These are phyloP conservation scores for Haplosporangium sp. DNA, from an alignment of 371 early-diverging fungal species.

Conservation along the genomic window DNA sequence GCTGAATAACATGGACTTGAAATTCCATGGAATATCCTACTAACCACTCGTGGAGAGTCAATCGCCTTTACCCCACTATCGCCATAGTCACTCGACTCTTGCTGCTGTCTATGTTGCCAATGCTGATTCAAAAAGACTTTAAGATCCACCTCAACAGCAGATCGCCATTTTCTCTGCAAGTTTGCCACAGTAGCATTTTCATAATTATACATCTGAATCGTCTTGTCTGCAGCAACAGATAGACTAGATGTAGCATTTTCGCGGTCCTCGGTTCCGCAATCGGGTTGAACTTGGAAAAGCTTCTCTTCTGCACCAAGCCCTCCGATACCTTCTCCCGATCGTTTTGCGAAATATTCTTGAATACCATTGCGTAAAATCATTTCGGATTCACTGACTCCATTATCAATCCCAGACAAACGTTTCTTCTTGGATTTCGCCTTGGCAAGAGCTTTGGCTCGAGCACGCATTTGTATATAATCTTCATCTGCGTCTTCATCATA, in stretches of 20 bases:
- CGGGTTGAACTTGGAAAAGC: conserved; percentile 10
- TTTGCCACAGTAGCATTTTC: conserved; percentile 27
- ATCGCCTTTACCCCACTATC: not conserved
- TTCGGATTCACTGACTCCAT: conserved; percentile 33
- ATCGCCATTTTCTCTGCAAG: conserved; percentile 46
- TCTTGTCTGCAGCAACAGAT: conserved; percentile 15
- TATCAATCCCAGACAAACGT: not conserved
- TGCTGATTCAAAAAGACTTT: conserved; percentile 56
- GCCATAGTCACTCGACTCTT: not conserved
- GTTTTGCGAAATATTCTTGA: conserved; percentile 39
- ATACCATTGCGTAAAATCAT: conserved; percentile 32
- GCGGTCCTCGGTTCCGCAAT: not conserved
- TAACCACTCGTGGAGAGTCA: conserved; percentile 63
- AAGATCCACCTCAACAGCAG: conserved; percentile 56
- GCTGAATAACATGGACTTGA: conserved; percentile 64
- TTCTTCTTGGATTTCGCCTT: not conserved
- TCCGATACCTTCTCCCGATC: conserved; percentile 48
- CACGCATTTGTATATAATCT: conserved; percentile 27
- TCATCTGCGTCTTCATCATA: conserved; percentile 36
- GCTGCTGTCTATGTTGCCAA: conserved; percentile 27
- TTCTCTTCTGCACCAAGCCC: conserved; percentile 33
- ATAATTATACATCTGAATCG: conserved; percentile 32
- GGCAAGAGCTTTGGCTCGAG: conserved; percentile 12
- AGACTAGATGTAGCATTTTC: not conserved
- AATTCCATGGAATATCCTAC: conserved; percentile 74